These are phyloP conservation scores for Phlegmacium glaucopus DNA, from an alignment of 768 basidiomycete species.

Conservation along the genomic window DNA sequence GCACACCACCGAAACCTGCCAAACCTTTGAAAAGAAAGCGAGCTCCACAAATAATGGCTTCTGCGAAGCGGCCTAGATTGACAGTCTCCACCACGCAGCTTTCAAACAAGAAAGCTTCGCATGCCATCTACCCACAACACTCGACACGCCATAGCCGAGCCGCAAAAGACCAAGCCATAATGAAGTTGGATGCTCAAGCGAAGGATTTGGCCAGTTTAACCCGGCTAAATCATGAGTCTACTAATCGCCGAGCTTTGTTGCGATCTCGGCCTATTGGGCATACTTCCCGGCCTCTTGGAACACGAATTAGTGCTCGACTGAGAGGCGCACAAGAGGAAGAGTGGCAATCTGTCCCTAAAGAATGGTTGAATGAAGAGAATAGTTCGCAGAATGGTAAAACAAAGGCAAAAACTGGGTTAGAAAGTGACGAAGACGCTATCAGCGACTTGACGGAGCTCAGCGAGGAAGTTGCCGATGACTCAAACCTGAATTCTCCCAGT, in stretches of 20 bases:
- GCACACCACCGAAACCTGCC: slow-evolving; percentile 51
- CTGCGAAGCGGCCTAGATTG: slow-evolving; percentile 7
- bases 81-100: slow-evolving; percentile 8
- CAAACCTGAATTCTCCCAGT: not conserved
- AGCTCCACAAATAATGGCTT: slow-evolving; percentile 10
- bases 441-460: slow-evolving; percentile 78
- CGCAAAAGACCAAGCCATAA: slow-evolving; percentile 70
- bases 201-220: slow-evolving; percentile 60
- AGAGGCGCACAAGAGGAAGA: slow-evolving; percentile 56
- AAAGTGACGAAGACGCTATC: slow-evolving; percentile 56
- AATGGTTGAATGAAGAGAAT: slow-evolving; percentile 51
- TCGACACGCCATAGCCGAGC: slow-evolving; percentile 51
- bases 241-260: slow-evolving; percentile 4
- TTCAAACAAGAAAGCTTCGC: slow-evolving; percentile 12
- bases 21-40: slow-evolving; percentile 38
- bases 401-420: slow-evolving; percentile 49
- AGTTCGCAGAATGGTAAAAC: slow-evolving; percentile 10
- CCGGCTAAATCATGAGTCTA: slow-evolving; percentile 7
- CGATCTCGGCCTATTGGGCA: slow-evolving; percentile 8
- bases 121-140: slow-evolving; percentile 10
- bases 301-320: slow-evolving; percentile 63
- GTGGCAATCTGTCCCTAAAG: slow-evolving; percentile 79
- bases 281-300: slow-evolving; percentile 42
- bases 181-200: slow-evolving; percentile 64
- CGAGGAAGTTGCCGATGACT: slow-evolving; percentile 34